Base-by-base conservation (phyloP, 106 monocot species). In the Chionographis japonica region DNA sequence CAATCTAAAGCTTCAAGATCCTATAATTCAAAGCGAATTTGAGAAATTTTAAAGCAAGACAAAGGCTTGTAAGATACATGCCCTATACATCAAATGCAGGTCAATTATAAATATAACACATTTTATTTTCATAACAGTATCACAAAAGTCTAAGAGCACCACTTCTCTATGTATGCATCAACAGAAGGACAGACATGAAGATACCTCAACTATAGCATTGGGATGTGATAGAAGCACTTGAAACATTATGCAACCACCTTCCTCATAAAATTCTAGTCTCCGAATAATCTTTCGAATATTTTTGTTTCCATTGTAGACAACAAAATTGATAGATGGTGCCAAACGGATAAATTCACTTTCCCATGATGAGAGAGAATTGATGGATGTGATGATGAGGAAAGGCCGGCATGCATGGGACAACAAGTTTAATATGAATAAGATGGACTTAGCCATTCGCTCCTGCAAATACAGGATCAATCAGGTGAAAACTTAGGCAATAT, bases 151-250 rank as follows among this genome's bases (percentile, higher is more conserved):
- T 27, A 27, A 27, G 27, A 27, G 27, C 27, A 27, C 27, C 27
- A 27, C 27, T 27, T 27, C 27, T 27, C 27, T 27, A 27, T 27
- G 27, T 27, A 27, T 1, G 1, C 27, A 1, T 27, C 27, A 27
- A 27, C 27, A 27, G 27, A 27, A 27, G 27, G 27, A 27, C 27
- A 10, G 8, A 68, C 3, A 40, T 51, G 40, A 40, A 14, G 13
- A 8, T 70, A 70, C 69, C 69, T 70, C 69, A 20, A 80, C 35
- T 35, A 90, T 52, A 27, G 74, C 79, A 54, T 86, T 77, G 64
- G 79, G 73, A 68, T 79, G 80, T 58, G 89, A 79, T 54, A 90
- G 37, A 63, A 90, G 83, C 62, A 90, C 89, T 75, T 86, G 79
- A 71, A 90, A 83, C 83, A 86, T 80, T 63, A 86, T 37, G 35